Evolutionary conservation across 371 early-diverging fungal species (phyloP).

Genomic region (Mucor circinelloides): DNA sequence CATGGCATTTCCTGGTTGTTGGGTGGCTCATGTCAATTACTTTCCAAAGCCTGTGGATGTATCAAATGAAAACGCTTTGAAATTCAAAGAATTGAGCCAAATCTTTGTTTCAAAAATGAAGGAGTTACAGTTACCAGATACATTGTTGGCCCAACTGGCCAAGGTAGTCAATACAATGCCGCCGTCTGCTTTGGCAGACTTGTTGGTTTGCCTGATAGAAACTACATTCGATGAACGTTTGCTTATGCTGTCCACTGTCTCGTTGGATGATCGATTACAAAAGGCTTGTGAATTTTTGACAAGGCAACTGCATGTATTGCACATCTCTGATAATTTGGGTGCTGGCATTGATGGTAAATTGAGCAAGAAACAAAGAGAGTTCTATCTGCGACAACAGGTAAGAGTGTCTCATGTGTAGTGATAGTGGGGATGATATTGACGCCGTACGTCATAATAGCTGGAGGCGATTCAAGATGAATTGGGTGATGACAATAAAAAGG

Average conservation of each 20-base stretch:
- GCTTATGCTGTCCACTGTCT: constrained; percentile 57
- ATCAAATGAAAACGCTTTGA: neutral
- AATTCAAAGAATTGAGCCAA: constrained; percentile 60
- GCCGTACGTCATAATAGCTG: constrained; percentile 28
- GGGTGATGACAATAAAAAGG: constrained; percentile 51
- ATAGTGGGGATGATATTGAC: no score
- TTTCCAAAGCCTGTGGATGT: neutral
- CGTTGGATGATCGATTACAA: constrained; percentile 59
- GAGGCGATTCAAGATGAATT: constrained; percentile 84
- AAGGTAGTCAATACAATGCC: constrained; percentile 66
- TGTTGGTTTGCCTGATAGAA: constrained; percentile 75
- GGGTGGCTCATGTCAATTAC: constrained; percentile 30
- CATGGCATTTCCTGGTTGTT: constrained; percentile 16
- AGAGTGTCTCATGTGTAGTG: constrained; percentile 29
- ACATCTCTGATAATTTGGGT: constrained; percentile 77
- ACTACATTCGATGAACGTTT: constrained; percentile 74
- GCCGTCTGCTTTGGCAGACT: constrained; percentile 68
- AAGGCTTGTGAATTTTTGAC: constrained; percentile 63
- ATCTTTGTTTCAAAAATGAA: constrained; percentile 61
- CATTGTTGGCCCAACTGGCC: constrained; percentile 62
- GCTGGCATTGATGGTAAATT: constrained; percentile 77
- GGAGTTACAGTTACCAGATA: constrained; percentile 68
- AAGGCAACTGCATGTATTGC: constrained; percentile 72
- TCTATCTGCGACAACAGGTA: constrained; percentile 77
- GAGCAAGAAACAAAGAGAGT: constrained; percentile 81